Base-by-base conservation (phyloP, 257 asterid genomes). In the Plantago elongata region DNA sequence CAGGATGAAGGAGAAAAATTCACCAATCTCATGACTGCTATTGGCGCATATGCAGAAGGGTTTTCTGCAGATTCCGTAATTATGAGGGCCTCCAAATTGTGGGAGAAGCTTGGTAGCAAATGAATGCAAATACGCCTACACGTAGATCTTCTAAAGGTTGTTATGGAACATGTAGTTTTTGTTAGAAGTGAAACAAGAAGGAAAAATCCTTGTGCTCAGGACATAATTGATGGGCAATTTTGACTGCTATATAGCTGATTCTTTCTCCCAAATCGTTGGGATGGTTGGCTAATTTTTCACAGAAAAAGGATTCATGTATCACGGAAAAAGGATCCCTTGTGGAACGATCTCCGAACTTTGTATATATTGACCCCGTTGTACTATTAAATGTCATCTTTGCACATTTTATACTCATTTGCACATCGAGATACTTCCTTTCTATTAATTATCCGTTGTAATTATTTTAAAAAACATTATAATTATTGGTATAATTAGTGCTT, bases 21-120 rank as follows among this genome's bases (percentile, higher is more conserved):
- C 76, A 86, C 69, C 3, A 91, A 94, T 81, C 98, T 88, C 59
- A 67, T 86, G 77, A 84, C 70, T 11, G 98, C 97, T 45, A 91
- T 91, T 13, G 77, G 95, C 70, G 98, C 97, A 42, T 91, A 91
- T 55, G 96, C 98, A 0, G 97, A 88, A 83, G 98, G 98, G 62
- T 88, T 70, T 80, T 88, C 98, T 14, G 95, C 95, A 3, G 95
- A 91, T 84, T 16, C 79, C 57, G 79, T 89, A 18, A 83, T 91
- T n/a, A 84, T 93, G 76, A 78, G 94, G 70, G 90, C 85, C 18
- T 63, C 45, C 61, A 59, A 81, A 77, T 69, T 91, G 80, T 91
- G 98, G 98, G 85, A 86, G 80, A 82, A 86, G 86, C 94, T 88
- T 40, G 95, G 67, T 66, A 76, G 75, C 76, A 75, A 78, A 65